These are phyloP conservation scores for Phyllostachys edulis DNA, from an alignment of 176 grass and related monocot genomes.

Conservation along the genomic window DNA sequence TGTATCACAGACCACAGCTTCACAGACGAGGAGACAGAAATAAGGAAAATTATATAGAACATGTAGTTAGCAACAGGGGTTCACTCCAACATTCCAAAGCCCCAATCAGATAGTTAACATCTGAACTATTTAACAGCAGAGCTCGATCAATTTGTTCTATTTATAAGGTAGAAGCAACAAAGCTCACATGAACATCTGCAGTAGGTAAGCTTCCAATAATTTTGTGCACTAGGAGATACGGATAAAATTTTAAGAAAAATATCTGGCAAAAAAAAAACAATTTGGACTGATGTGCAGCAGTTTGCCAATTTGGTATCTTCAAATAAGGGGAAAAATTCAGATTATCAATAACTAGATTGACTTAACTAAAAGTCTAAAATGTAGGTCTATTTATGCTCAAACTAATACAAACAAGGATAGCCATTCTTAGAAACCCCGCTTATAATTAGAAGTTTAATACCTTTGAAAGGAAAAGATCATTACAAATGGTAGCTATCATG, in stretches of 20 bases:
- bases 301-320: neutral
- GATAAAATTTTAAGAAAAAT: neutral
- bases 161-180: neutral
- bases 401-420: neutral
- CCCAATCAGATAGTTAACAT: neutral
- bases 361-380: neutral
- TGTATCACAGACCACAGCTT: neutral
- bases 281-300: neutral
- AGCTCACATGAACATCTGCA: neutral
- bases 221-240: neutral
- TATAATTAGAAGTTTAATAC: neutral
- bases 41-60: neutral
- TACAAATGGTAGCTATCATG: neutral
- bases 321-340: neutral
- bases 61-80: neutral
- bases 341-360: neutral
- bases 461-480: neutral
- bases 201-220: neutral
- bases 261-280: neutral
- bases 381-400: conserved; percentile 1
- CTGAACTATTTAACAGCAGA: neutral
- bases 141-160: neutral
- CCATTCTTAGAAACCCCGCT: neutral
- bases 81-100: neutral
- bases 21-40: neutral